Percentiles rank a stretch among this genome's conserved stretches.
Conservation (phyloP, 306 rosid genomes). For the Bauhinia variegata region DNA sequence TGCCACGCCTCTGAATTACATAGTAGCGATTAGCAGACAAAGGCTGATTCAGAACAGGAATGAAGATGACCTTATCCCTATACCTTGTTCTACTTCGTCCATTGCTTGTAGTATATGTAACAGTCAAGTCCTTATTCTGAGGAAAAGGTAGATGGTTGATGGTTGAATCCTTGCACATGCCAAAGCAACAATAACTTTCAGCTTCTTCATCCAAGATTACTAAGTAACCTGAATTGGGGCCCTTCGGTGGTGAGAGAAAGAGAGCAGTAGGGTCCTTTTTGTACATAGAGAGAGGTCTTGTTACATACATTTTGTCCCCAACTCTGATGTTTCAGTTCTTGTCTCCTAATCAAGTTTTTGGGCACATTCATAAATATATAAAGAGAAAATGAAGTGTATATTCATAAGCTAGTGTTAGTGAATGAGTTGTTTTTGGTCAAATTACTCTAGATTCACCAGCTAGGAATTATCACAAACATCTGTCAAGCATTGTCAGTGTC, state of each 20-base stretch:
- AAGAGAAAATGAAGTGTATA: no score
- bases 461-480: no score
- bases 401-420: no score
- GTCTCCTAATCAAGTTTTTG: no score
- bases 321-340: no score
- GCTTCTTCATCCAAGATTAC: conserved; percentile 15
- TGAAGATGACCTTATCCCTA: conserved; percentile 7
- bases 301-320: background rate
- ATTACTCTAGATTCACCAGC: no score
- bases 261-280: background rate
- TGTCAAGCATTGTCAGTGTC: no score
- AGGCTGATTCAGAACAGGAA: conserved; percentile 13
- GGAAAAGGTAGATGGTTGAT: conserved; percentile 13
- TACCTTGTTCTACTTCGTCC: background rate
- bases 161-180: background rate
- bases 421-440: no score
- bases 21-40: conserved; percentile 19
- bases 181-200: background rate
- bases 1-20: background rate
- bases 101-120: background rate
- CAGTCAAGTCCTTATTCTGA: background rate
- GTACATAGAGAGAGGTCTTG: background rate
- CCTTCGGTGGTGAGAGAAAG: background rate
- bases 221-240: background rate
- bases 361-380: no score